Conservation (phyloP, 1,284 basidiomycete species). For the Leccinum colubrinum region DNA sequence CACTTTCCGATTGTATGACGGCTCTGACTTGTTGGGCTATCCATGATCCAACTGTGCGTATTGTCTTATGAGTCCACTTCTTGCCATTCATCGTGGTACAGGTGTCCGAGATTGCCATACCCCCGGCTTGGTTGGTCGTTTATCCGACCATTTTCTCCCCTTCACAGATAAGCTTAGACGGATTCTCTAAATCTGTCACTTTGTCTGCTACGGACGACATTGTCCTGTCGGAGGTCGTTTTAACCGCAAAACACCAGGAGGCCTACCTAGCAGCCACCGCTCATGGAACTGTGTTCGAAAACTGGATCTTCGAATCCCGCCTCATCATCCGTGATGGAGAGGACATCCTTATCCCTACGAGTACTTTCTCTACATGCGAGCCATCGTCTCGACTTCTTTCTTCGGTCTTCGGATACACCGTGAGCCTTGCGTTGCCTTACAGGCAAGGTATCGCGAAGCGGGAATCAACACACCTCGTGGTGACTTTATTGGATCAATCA, state of each 20-base stretch:
- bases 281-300: constrained; percentile 19
- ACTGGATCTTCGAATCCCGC: constrained; percentile 32
- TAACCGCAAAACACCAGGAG: constrained; percentile 44
- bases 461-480: constrained; percentile 57
- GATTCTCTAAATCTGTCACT: constrained; percentile 15
- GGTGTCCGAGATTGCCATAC: constrained; percentile 29
- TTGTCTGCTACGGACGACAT: constrained; percentile 23
- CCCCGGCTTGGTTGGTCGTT: constrained; percentile 25
- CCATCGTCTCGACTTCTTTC: constrained; percentile 11
- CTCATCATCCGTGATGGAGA: constrained; percentile 52
- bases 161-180: constrained; percentile 11
- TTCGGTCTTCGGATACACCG: constrained; percentile 34
- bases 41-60: constrained; percentile 25
- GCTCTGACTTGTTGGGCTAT: constrained; percentile 30
- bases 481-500: constrained; percentile 39
- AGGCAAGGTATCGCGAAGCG: constrained; percentile 62
- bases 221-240: constrained; percentile 42
- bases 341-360: constrained; percentile 33
- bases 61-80: neutral
- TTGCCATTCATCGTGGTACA: constrained; percentile 14
- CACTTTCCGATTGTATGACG: constrained; percentile 1
- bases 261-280: constrained; percentile 35
- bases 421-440: constrained; percentile 66
- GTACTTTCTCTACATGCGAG: constrained; percentile 20
- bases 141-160: constrained; percentile 31